phyloP scores from a whole-genome alignment of 2,329 filamentous ascomycete species.

The Pezicula carpinea region DNA sequence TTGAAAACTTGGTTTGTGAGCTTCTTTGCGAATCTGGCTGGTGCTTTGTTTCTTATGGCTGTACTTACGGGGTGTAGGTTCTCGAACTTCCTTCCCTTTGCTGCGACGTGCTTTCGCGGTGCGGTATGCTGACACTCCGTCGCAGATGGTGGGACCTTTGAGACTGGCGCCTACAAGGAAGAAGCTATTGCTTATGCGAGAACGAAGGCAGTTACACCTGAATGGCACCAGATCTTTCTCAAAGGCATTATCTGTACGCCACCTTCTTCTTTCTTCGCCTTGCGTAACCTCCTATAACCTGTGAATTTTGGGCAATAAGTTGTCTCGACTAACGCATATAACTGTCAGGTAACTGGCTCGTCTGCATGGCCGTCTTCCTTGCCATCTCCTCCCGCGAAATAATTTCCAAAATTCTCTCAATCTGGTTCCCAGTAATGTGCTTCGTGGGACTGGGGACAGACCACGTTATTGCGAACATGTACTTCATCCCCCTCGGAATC shows the following conservation, averaged over 20 bases:
- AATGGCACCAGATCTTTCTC: slow-evolving; percentile 49
- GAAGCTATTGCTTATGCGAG: slow-evolving; percentile 41
- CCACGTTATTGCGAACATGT: slow-evolving; percentile 55
- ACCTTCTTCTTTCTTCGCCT: background rate
- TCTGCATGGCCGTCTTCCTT: slow-evolving; percentile 48
- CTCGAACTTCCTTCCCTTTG: background rate
- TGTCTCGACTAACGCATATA: background rate
- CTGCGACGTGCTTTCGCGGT: background rate
- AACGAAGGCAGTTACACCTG: slow-evolving; percentile 42
- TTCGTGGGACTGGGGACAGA: slow-evolving; percentile 50
- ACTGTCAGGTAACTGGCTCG: slow-evolving; percentile 45
- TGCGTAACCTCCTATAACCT: background rate
- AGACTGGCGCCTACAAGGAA: slow-evolving; percentile 36
- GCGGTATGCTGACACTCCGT: background rate
- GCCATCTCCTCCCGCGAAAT: slow-evolving; percentile 45
- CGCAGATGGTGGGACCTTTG: slow-evolving; percentile 41
- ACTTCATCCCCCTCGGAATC: slow-evolving; percentile 45
- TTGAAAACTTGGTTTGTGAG: slow-evolving; percentile 38
- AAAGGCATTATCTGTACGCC: slow-evolving; percentile 43
- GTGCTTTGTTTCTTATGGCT: slow-evolving; percentile 41
- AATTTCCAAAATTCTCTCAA: slow-evolving; percentile 46
- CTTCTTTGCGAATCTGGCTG: slow-evolving; percentile 44
- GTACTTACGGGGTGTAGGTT: slow-evolving; percentile 43
- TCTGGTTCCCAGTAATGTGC: slow-evolving; percentile 52
- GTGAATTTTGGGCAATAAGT: no score